Percentiles rank a stretch among this genome's conserved stretches.
phyloP scores from a whole-genome alignment of 768 basidiomycete genomes.

The Suillus bovinus region DNA sequence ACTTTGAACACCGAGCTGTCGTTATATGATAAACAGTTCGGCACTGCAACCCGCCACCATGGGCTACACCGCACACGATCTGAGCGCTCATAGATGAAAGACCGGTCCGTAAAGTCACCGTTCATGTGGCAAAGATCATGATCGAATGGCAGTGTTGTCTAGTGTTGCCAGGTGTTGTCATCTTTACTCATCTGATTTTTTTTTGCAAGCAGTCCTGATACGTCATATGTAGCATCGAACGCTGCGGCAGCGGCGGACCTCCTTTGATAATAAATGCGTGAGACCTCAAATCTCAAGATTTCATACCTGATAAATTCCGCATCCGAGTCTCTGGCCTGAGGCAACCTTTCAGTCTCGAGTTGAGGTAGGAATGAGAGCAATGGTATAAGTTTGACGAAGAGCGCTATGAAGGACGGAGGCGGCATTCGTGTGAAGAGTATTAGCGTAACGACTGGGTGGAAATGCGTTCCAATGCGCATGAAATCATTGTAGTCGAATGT shows the following conservation, averaged over 20 bases:
- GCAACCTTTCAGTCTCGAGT: not conserved
- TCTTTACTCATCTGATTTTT: not conserved
- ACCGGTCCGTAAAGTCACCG: conserved; percentile 3
- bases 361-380: not conserved
- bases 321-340: not conserved
- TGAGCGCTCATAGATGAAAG: not conserved
- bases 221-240: not conserved
- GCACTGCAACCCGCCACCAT: not conserved
- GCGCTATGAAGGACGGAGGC: not conserved
- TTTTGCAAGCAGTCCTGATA: not conserved
- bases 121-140: not conserved
- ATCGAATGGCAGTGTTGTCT: not conserved
- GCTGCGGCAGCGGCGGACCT: not conserved
- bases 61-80: not conserved
- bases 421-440: not conserved
- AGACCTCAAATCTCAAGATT: not conserved
- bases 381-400: not conserved
- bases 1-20: not conserved
- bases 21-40: not conserved
- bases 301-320: not conserved
- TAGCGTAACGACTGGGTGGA: not conserved
- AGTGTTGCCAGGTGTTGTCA: not conserved
- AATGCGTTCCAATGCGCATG: not conserved
- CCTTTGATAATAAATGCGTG: not conserved
- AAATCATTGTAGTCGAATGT: not conserved